A percentile compares a stretch with the other conserved stretches of the same genome.
phyloP scores from a whole-genome alignment of 495 filamentous ascomycete genomes.

The Melanomma pulvis-pyrius region DNA sequence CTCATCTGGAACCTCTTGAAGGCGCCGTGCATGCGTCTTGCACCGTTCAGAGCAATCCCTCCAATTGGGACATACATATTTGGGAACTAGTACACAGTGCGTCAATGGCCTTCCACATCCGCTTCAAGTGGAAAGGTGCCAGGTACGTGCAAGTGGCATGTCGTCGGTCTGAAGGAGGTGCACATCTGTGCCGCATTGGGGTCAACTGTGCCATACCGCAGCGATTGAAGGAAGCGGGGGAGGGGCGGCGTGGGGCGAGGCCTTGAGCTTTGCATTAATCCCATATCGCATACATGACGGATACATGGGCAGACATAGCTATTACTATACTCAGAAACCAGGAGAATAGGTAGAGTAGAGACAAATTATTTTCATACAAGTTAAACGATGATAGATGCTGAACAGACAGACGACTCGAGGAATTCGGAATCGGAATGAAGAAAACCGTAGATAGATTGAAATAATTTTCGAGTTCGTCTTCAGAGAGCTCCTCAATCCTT shows the following conservation, averaged over 20 bases:
- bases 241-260: neutral
- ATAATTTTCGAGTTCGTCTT: slow-evolving; percentile 20
- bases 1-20: too few species aligned
- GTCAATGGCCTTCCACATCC: neutral
- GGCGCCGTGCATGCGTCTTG: too few species aligned
- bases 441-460: slow-evolving; percentile 4
- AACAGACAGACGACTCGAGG: neutral
- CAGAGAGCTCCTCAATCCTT: too few species aligned
- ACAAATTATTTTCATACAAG: slow-evolving; percentile 27
- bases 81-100: too few species aligned
- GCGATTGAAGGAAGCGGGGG: slow-evolving; percentile 11
- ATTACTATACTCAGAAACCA: neutral
- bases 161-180: neutral
- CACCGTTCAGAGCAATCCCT: too few species aligned
- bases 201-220: neutral
- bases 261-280: slow-evolving; percentile 3
- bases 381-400: neutral
- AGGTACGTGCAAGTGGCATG: neutral
- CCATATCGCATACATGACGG: neutral
- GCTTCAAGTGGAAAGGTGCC: neutral
- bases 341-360: neutral
- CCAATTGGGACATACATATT: too few species aligned
- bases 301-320: neutral
- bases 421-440: neutral
- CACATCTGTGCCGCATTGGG: neutral